phyloP scores from a whole-genome alignment of 768 basidiomycete genomes.

The Naganishia kalamii region DNA sequence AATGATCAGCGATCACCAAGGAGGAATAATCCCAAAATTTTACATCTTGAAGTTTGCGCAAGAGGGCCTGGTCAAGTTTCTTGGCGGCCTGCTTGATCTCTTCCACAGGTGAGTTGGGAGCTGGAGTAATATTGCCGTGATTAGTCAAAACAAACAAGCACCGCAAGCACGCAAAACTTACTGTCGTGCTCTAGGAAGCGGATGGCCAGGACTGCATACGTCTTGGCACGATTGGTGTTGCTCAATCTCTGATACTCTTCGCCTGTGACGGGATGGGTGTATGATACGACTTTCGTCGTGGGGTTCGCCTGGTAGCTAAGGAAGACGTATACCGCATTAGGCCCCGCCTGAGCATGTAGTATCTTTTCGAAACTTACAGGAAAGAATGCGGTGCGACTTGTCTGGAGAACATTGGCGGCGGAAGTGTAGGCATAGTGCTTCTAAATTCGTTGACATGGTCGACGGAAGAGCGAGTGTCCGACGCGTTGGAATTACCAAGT shows the following conservation, averaged over 20 bases:
- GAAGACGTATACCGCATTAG: background rate
- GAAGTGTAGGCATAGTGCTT: slow-evolving; percentile 49
- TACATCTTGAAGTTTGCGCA: slow-evolving; percentile 34
- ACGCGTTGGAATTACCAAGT: background rate
- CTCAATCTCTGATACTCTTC: slow-evolving; percentile 76
- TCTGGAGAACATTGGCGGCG: slow-evolving; percentile 82
- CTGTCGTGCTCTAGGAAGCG: slow-evolving; percentile 53
- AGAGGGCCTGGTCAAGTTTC: slow-evolving; percentile 55
- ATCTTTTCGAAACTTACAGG: slow-evolving; percentile 21
- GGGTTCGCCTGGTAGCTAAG: slow-evolving; percentile 69
- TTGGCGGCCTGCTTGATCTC: slow-evolving; percentile 62
- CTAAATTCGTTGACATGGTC: background rate
- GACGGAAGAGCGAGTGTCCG: background rate
- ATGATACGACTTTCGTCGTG: slow-evolving; percentile 63
- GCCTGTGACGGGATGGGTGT: slow-evolving; percentile 67
- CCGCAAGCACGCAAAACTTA: background rate
- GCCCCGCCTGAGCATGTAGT: background rate
- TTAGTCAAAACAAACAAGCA: too few species aligned
- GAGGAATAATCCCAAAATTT: background rate
- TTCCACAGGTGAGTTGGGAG: slow-evolving; percentile 46
- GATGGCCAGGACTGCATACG: slow-evolving; percentile 47
- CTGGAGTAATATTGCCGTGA: slow-evolving; percentile 1
- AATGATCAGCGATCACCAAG: background rate
- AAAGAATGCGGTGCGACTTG: slow-evolving; percentile 73
- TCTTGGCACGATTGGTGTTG: slow-evolving; percentile 50